phyloP scores from a whole-genome alignment of 345 rosid genomes.

The Heritiera littoralis region DNA sequence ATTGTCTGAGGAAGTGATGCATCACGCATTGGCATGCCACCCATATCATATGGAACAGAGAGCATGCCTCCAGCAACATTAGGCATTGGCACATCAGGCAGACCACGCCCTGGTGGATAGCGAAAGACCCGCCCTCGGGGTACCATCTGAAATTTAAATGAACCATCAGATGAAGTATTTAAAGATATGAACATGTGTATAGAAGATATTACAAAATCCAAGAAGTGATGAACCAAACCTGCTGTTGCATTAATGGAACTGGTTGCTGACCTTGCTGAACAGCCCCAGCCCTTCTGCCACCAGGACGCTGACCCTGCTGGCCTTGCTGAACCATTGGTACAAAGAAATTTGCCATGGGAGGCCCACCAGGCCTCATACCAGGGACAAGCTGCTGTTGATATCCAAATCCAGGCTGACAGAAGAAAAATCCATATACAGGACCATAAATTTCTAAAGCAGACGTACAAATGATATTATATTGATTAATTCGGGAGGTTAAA shows the following conservation, averaged over 20 bases:
- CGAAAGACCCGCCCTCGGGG: slow-evolving; percentile 78
- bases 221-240: slow-evolving; percentile 32
- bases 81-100: slow-evolving; percentile 56
- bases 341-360: slow-evolving; percentile 67
- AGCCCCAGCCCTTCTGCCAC: slow-evolving; percentile 58
- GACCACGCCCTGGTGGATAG: slow-evolving; percentile 63
- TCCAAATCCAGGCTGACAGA: slow-evolving; percentile 67
- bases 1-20: slow-evolving; percentile 55
- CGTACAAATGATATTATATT: neutral
- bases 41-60: slow-evolving; percentile 62
- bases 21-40: slow-evolving; percentile 58
- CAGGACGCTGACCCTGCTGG: slow-evolving; percentile 73
- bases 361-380: slow-evolving; percentile 81
- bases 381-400: slow-evolving; percentile 86
- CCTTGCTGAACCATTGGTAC: slow-evolving; percentile 66
- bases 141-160: slow-evolving; percentile 43
- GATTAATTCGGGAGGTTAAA: neutral
- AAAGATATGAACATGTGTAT: neutral
- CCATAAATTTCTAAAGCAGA: slow-evolving; percentile 1
- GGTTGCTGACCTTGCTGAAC: slow-evolving; percentile 69
- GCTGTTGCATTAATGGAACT: slow-evolving; percentile 68
- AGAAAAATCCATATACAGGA: neutral
- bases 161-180: neutral
- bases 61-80: slow-evolving; percentile 63
- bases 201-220: neutral